Percentiles rank a stretch among this genome's conserved stretches.
These are phyloP conservation scores for Suillus hirtellus DNA, from an alignment of 768 basidiomycete genomes.

Conservation along the genomic window DNA sequence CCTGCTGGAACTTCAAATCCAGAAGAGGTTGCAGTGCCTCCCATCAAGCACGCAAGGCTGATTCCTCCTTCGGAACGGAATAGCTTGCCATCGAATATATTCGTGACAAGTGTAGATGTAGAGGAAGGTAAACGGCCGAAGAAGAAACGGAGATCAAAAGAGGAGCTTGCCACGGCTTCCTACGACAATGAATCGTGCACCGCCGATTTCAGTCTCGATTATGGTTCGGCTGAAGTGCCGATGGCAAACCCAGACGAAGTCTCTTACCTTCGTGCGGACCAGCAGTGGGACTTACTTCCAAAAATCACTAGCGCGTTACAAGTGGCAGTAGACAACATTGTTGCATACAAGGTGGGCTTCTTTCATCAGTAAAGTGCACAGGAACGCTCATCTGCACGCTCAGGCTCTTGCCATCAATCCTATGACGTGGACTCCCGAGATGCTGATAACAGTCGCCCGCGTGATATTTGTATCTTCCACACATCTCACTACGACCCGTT, in stretches of 20 bases:
- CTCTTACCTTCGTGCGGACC: conserved; percentile 18
- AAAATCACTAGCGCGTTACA: conserved; percentile 27
- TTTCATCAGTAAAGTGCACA: background rate
- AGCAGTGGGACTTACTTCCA: conserved; percentile 21
- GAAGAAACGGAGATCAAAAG: conserved; percentile 28
- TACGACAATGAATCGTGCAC: conserved; percentile 8
- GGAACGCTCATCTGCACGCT: background rate
- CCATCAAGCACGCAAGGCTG: conserved; percentile 35
- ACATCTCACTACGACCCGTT: conserved; percentile 18
- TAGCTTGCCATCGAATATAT: conserved; percentile 57
- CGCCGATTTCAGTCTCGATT: conserved; percentile 22
- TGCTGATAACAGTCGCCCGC: conserved; percentile 47
- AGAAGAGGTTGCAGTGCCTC: background rate
- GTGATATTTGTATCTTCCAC: conserved; percentile 28
- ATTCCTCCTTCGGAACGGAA: conserved; percentile 67
- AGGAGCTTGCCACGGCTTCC: conserved; percentile 23
- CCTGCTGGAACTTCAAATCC: conserved; percentile 13
- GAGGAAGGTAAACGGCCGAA: conserved; percentile 44
- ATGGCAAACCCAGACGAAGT: background rate
- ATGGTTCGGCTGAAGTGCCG: background rate
- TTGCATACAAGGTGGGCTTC: conserved; percentile 52
- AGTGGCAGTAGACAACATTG: conserved; percentile 30
- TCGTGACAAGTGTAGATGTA: conserved; percentile 74
- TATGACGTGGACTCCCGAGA: conserved; percentile 58
- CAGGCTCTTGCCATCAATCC: conserved; percentile 64